These are phyloP conservation scores for Beauveria asiatica DNA, from an alignment of 2,329 filamentous ascomycete species.

Conservation along the genomic window DNA sequence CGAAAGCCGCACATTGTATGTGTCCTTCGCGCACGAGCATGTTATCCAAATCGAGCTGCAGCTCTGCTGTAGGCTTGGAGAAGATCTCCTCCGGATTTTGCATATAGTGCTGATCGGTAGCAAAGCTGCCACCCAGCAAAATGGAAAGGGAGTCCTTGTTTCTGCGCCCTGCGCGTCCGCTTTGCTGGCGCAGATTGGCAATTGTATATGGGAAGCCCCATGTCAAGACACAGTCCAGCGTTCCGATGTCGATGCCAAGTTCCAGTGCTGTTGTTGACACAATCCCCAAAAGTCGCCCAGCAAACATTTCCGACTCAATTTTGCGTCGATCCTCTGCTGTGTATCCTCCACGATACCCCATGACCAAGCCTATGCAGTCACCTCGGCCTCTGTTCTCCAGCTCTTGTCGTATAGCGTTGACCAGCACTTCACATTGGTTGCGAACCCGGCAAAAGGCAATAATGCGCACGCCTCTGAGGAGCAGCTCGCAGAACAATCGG, in stretches of 20 bases:
- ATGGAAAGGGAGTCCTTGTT: constrained; percentile 92
- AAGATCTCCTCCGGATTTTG: constrained; percentile 90
- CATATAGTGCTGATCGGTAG: constrained; percentile 96
- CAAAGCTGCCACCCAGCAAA: constrained; percentile 79
- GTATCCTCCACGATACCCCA: constrained; percentile 94
- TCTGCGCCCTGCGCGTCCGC: constrained; percentile 79
- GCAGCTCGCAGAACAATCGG: constrained; percentile 79
- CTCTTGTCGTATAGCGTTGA: constrained; percentile 72
- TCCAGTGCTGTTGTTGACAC: constrained; percentile 91
- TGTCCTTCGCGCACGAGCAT: constrained; percentile 89
- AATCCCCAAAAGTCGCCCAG: constrained; percentile 85
- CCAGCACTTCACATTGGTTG: constrained; percentile 78
- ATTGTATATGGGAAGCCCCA: constrained; percentile 95
- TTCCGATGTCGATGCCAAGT: constrained; percentile 90
- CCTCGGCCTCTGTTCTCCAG: constrained; percentile 62
- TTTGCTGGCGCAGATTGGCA: constrained; percentile 88
- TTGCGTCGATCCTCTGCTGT: constrained; percentile 79
- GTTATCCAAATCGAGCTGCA: constrained; percentile 88
- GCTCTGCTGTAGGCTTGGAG: constrained; percentile 77
- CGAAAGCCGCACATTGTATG: constrained; percentile 87
- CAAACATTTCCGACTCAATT: constrained; percentile 96
- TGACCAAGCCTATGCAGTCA: constrained; percentile 72
- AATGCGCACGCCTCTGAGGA: constrained; percentile 79
- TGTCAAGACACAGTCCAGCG: constrained; percentile 85
- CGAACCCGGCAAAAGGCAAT: constrained; percentile 89